Evolutionary conservation across 2,329 filamentous ascomycete genomes (phyloP).

Genomic region (Colletotrichum australisinense): DNA sequence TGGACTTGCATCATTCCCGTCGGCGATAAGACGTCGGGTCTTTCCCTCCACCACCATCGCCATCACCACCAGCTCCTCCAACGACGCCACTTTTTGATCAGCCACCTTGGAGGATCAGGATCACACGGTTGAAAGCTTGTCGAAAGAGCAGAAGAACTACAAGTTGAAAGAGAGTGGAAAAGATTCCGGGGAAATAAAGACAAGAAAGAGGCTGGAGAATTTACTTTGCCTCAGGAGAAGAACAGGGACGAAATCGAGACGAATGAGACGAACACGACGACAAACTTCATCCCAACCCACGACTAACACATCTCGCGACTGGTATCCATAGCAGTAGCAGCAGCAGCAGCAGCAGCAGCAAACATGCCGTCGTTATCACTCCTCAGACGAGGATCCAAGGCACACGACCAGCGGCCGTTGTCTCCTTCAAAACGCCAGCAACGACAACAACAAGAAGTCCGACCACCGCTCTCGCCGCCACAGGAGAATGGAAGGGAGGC

Average conservation of each 20-base stretch:
- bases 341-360: background rate
- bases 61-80: background rate
- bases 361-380: slow-evolving; percentile 48
- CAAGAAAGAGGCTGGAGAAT: background rate
- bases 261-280: slow-evolving; percentile 27
- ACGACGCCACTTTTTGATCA: slow-evolving; percentile 18
- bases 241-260: background rate
- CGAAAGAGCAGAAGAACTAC: background rate
- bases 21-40: slow-evolving; percentile 28
- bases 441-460: background rate
- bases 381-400: slow-evolving; percentile 40
- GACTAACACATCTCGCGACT: slow-evolving; percentile 7
- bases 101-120: slow-evolving; percentile 6
- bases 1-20: slow-evolving; percentile 6
- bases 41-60: background rate
- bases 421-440: slow-evolving; percentile 15
- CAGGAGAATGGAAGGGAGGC: slow-evolving; percentile 5
- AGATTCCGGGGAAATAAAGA: background rate
- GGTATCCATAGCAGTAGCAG: background rate
- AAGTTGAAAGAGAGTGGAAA: background rate
- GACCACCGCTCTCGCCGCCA: slow-evolving; percentile 7
- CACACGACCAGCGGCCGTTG: slow-evolving; percentile 35
- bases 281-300: slow-evolving; percentile 1
- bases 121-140: slow-evolving; percentile 1
- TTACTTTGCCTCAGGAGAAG: background rate